These are phyloP conservation scores for Pythium grandisporangium DNA, from an alignment of 352 stramenopile species.

Conservation along the genomic window DNA sequence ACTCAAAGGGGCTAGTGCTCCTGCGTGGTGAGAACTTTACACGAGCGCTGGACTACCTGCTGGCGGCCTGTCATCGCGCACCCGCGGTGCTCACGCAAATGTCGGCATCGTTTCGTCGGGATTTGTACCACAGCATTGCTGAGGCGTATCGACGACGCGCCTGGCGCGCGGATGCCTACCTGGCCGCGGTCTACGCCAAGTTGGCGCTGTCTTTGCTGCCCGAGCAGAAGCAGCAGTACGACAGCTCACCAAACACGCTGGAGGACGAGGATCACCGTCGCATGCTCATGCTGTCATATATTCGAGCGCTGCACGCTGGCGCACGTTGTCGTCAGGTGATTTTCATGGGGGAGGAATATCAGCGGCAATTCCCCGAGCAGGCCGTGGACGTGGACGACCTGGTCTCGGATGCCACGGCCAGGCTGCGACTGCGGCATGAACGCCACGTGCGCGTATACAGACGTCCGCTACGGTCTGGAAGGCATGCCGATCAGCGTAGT, in stretches of 20 bases:
- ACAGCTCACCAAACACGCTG: no score
- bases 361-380: slow-evolving; percentile 30
- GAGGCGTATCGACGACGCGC: slow-evolving; percentile 53
- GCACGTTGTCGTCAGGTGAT: slow-evolving; percentile 31
- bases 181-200: slow-evolving; percentile 57
- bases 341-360: slow-evolving; percentile 30
- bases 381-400: slow-evolving; percentile 26
- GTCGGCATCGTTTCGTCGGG: slow-evolving; percentile 26
- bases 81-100: slow-evolving; percentile 4
- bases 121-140: slow-evolving; percentile 46
- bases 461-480: slow-evolving; percentile 8
- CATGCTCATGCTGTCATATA: slow-evolving; percentile 46
- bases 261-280: no score
- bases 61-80: slow-evolving; percentile 4
- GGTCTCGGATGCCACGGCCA: background rate
- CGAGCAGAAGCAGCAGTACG: no score
- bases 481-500: slow-evolving; percentile 16
- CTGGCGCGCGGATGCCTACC: slow-evolving; percentile 61
- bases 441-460: slow-evolving; percentile 7
- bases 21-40: slow-evolving; percentile 20
- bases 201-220: slow-evolving; percentile 44
- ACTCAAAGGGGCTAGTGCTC: slow-evolving; percentile 20
- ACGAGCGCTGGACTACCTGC: slow-evolving; percentile 22
- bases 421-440: slow-evolving; percentile 1
- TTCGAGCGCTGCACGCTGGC: slow-evolving; percentile 32